These are phyloP conservation scores for Bipolaris sorokiniana DNA, from an alignment of 2,329 filamentous ascomycete species.

Conservation along the genomic window DNA sequence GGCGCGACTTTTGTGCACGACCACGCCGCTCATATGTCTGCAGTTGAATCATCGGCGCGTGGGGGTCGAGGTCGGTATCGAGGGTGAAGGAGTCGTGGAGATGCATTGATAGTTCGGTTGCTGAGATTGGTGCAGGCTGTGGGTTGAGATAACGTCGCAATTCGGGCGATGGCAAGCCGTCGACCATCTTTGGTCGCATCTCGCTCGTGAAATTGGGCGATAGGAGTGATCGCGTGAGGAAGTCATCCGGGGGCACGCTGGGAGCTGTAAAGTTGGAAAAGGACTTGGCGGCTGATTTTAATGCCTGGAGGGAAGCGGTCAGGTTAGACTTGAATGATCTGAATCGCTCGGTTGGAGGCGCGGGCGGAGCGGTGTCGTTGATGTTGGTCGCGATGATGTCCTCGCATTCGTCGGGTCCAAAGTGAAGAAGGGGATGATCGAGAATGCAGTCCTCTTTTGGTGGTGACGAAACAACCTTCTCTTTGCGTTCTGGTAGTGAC, in stretches of 20 bases:
- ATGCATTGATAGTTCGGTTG: slow-evolving; percentile 49
- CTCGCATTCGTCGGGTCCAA: slow-evolving; percentile 42
- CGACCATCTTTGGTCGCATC: slow-evolving; percentile 62
- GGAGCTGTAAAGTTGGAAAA: slow-evolving; percentile 64
- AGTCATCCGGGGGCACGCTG: slow-evolving; percentile 62
- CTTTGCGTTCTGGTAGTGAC: slow-evolving; percentile 49
- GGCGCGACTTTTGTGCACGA: slow-evolving; percentile 36
- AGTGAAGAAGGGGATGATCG: slow-evolving; percentile 63
- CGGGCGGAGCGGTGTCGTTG: slow-evolving; percentile 28
- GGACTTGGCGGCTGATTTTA: slow-evolving; percentile 66
- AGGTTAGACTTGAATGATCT: slow-evolving; percentile 68
- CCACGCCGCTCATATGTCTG: slow-evolving; percentile 62
- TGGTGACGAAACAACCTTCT: slow-evolving; percentile 56
- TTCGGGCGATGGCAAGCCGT: slow-evolving; percentile 61
- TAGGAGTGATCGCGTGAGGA: slow-evolving; percentile 65
- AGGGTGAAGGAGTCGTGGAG: slow-evolving; percentile 48
- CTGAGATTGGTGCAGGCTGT: slow-evolving; percentile 49
- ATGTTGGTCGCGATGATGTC: slow-evolving; percentile 41
- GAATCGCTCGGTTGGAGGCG: slow-evolving; percentile 43
- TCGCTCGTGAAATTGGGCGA: slow-evolving; percentile 66
- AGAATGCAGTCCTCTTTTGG: slow-evolving; percentile 60
- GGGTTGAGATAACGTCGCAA: slow-evolving; percentile 68
- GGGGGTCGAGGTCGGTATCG: slow-evolving; percentile 45
- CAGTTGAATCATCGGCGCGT: slow-evolving; percentile 65
- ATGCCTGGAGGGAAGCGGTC: slow-evolving; percentile 65